Base-by-base conservation (phyloP, 2,329 filamentous ascomycete species). In the Mollisiaceae sp. region DNA sequence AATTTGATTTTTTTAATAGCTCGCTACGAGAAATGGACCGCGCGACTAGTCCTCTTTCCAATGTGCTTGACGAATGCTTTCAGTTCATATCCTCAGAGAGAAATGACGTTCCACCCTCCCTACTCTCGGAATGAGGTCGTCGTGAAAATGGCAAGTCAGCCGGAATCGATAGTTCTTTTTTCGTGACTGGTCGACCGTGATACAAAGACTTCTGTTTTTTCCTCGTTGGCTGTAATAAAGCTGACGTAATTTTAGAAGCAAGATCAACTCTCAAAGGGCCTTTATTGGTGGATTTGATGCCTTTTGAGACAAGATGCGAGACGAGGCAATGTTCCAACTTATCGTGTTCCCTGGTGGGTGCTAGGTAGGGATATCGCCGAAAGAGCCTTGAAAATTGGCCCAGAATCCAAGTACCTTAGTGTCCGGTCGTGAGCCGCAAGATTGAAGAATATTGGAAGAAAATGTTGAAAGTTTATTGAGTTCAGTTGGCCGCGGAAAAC, bases 11-110 rank as follows among this genome's bases (percentile, higher is more conserved):
- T 50, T 20, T n/a, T n/a, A n/a, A n/a, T n/a, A 24, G n/a, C 43
- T 45, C 14, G 43, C 45, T 50, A 50, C 45, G n/a, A 54, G 27
- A 54, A 32, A 32, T 54, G 5, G 50, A 54, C 50, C 18, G 50
- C 12, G 18, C 27, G 32, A 52, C 14, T n/a, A 50, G 45, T 20
- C 24, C 22, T 15, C 3, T 54, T 35, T 54, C 27, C 50, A 35
- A 35, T 24, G 24, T 35, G 50, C 22, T 54, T 18, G 22, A 32
- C 50, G 12, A 15, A 15, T 15, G 50, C 24, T n/a, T 54, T 32
- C 27, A 54, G 24, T 54, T 54, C 50, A 54, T 14, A 54, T 54
- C 11, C 4, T 35, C 11, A 54, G 24, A 18, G 24, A 35, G 27
- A 3, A 54, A 24, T 18, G 8, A 2, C 32, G 18, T 24, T 52